A percentile compares a stretch with the other conserved stretches of the same genome.
These are phyloP conservation scores for Cucurbita moschata DNA, from an alignment of 306 rosid species.

Conservation along the genomic window DNA sequence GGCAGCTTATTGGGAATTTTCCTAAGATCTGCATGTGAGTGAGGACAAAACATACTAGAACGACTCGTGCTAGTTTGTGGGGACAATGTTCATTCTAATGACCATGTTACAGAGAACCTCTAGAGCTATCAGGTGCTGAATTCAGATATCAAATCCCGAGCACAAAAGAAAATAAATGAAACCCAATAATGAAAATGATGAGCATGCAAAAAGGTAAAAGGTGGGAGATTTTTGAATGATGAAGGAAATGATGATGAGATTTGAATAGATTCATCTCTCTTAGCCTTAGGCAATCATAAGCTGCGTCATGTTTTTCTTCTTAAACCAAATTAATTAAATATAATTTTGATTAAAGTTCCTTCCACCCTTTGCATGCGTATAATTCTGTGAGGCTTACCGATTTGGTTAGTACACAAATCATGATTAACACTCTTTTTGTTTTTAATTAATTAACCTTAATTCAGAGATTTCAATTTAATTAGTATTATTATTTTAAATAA, in stretches of 20 bases:
- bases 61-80: too few species aligned
- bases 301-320: background rate
- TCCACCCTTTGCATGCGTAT: slow-evolving; percentile 17
- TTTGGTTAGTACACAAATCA: background rate
- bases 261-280: background rate
- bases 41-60: too few species aligned
- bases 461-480: background rate
- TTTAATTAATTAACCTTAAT: background rate
- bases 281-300: slow-evolving; percentile 23
- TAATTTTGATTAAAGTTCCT: slow-evolving; percentile 13
- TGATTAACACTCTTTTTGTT: background rate
- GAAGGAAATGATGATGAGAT: slow-evolving; percentile 18
- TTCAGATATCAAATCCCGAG: too few species aligned
- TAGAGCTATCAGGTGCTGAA: too few species aligned
- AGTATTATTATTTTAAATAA: background rate
- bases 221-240: slow-evolving; percentile 13
- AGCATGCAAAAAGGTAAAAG: slow-evolving; percentile 3
- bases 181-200: background rate
- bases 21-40: too few species aligned
- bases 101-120: too few species aligned
- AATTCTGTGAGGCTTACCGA: background rate
- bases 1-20: too few species aligned
- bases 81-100: too few species aligned
- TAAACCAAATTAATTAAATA: background rate
- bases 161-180: background rate